Conservation (phyloP, 2,329 filamentous ascomycete genomes). For the Stenocarpella maydis region DNA sequence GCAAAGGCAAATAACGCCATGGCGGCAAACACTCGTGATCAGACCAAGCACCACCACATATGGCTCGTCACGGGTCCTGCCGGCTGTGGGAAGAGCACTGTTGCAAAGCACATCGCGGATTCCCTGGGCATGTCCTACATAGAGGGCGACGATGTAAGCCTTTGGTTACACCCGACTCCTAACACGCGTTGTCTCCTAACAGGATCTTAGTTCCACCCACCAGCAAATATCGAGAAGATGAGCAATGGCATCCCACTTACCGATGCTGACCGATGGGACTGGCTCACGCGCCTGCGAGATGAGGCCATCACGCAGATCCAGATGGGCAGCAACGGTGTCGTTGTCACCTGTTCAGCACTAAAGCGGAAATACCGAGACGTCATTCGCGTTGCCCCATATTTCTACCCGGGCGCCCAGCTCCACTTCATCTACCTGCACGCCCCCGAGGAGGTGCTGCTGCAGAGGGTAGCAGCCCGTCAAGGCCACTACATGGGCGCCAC, state of each 20-base stretch:
- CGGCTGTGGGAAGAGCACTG: conserved; percentile 81
- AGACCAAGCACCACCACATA: conserved; percentile 68
- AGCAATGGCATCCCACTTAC: conserved; percentile 81
- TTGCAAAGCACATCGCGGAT: conserved; percentile 71
- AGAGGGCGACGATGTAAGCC: conserved; percentile 78
- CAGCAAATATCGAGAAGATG: conserved; percentile 92
- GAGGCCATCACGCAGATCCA: conserved; percentile 67
- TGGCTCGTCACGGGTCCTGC: conserved; percentile 84
- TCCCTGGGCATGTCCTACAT: conserved; percentile 74
- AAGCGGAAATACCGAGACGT: conserved; percentile 98
- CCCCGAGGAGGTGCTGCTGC: conserved; percentile 75
- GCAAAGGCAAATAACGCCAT: conserved; percentile 43
- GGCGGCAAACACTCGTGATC: conserved; percentile 39
- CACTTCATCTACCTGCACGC: conserved; percentile 95
- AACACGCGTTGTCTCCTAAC: conserved; percentile 13
- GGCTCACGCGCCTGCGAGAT: conserved; percentile 82
- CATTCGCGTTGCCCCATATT: conserved; percentile 82
- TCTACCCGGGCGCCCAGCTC: conserved; percentile 74
- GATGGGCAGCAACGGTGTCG: conserved; percentile 74
- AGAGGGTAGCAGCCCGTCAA: conserved; percentile 77
- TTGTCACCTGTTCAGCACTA: conserved; percentile 93
- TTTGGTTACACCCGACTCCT: neutral
- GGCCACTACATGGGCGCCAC: conserved; percentile 94
- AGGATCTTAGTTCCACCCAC: conserved; percentile 72
- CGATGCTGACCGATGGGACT: conserved; percentile 96